These are phyloP conservation scores for Canna indica DNA, from an alignment of 176 grass and related monocot species.

Conservation along the genomic window DNA sequence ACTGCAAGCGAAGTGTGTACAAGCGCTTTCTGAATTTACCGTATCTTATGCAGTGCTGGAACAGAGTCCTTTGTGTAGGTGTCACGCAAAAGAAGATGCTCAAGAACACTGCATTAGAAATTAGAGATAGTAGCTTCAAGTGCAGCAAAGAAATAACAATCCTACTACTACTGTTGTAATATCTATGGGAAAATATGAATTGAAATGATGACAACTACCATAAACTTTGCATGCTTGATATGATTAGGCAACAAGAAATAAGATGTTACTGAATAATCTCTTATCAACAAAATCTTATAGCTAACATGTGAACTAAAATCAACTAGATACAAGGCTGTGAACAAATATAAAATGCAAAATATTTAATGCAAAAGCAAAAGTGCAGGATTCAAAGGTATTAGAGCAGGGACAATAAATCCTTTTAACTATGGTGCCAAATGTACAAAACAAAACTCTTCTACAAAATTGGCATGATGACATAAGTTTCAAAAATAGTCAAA, in stretches of 20 bases:
- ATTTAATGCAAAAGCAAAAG: not conserved
- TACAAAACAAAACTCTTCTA: not conserved
- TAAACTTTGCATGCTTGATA: not conserved
- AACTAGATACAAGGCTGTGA: not conserved
- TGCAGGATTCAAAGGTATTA: too few species aligned
- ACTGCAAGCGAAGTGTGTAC: not conserved
- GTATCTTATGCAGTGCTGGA: slow-evolving; percentile 73
- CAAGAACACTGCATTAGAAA: slow-evolving; percentile 55
- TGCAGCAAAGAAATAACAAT: not conserved
- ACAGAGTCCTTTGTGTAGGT: slow-evolving; percentile 97
- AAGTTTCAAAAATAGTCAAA: not conserved
- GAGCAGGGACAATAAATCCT: too few species aligned
- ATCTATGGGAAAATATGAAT: not conserved
- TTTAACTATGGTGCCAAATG: not conserved
- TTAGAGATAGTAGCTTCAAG: too few species aligned
- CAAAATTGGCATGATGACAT: not conserved
- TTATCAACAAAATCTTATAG: not conserved
- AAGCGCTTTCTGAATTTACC: slow-evolving; percentile 30
- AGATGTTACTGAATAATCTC: not conserved
- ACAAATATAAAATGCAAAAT: not conserved
- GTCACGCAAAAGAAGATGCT: slow-evolving; percentile 93
- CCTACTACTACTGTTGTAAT: not conserved
- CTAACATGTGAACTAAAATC: not conserved
- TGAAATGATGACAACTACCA: not conserved
- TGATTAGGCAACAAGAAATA: not conserved